A percentile compares a stretch with the other conserved stretches of the same genome.
phyloP scores from a whole-genome alignment of 2,329 filamentous ascomycete species.

The Phoma herbarum region DNA sequence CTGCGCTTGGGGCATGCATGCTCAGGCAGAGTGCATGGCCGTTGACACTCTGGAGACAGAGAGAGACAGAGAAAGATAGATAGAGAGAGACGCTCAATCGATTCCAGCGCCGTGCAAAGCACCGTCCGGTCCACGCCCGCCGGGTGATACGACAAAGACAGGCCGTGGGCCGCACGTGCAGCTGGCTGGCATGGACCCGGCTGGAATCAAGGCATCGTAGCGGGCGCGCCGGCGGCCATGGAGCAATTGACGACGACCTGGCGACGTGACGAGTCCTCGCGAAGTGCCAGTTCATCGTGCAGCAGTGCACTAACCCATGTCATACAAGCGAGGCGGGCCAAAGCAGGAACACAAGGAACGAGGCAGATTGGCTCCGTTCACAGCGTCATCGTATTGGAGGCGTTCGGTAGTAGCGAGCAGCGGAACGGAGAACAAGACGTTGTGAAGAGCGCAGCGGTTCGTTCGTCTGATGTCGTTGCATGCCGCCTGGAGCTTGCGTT shows the following conservation, averaged over 20 bases:
- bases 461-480: constrained; percentile 11
- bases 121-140: constrained; percentile 11
- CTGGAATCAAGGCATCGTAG: constrained; percentile 18
- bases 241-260: constrained; percentile 11
- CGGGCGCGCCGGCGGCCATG: constrained; percentile 8
- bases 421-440: neutral
- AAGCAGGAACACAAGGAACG: constrained; percentile 21
- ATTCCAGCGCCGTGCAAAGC: constrained; percentile 11
- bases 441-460: constrained; percentile 3
- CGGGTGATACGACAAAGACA: neutral
- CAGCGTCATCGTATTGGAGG: constrained; percentile 16
- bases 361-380: constrained; percentile 3
- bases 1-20: constrained; percentile 13
- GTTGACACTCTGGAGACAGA: no score
- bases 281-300: constrained; percentile 25
- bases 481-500: constrained; percentile 10
- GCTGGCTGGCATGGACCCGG: constrained; percentile 6
- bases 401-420: neutral
- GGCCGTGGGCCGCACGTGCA: constrained; percentile 18
- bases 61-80: no score
- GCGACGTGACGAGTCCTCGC: constrained; percentile 15
- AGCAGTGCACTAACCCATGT: constrained; percentile 20
- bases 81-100: neutral
- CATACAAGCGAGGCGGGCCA: constrained; percentile 21
- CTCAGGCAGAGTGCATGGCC: constrained; percentile 9